These are phyloP conservation scores for Xylaria digitata DNA, from an alignment of 2,329 filamentous ascomycete genomes.

Conservation along the genomic window DNA sequence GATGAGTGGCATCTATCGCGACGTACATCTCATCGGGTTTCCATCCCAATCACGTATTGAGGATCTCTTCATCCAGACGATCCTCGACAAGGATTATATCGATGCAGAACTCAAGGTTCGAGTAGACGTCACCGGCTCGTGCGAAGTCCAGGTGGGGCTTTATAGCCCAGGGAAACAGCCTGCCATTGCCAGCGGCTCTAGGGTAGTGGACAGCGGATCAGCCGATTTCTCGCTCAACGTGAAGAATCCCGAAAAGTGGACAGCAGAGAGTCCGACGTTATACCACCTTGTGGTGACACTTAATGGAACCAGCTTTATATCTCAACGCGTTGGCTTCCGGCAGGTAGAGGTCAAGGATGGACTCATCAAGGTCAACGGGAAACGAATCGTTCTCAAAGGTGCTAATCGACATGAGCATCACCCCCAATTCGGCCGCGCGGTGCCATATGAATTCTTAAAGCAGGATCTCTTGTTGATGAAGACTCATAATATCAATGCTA, in stretches of 20 bases:
- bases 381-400: conserved; percentile 66
- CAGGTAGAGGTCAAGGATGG: conserved; percentile 68
- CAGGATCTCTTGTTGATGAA: conserved; percentile 70
- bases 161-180: conserved; percentile 60
- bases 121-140: conserved; percentile 48
- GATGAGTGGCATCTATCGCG: conserved; percentile 62
- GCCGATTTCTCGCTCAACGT: conserved; percentile 50
- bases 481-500: conserved; percentile 70
- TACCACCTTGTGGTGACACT: conserved; percentile 56
- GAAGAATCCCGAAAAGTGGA: conserved; percentile 67
- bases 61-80: conserved; percentile 65
- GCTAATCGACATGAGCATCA: conserved; percentile 73
- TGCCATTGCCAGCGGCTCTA: conserved; percentile 68
- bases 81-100: conserved; percentile 63
- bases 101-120: conserved; percentile 61
- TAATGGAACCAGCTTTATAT: conserved; percentile 47
- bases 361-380: conserved; percentile 67
- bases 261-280: conserved; percentile 68
- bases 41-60: conserved; percentile 64
- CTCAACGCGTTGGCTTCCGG: conserved; percentile 68
- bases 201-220: conserved; percentile 16
- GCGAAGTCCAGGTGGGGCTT: conserved; percentile 31
- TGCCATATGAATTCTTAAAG: conserved; percentile 66
- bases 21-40: conserved; percentile 70
- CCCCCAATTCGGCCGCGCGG: conserved; percentile 64